Base-by-base conservation (phyloP, 2,329 filamentous ascomycete genomes). In the Thelonectria rubi region DNA sequence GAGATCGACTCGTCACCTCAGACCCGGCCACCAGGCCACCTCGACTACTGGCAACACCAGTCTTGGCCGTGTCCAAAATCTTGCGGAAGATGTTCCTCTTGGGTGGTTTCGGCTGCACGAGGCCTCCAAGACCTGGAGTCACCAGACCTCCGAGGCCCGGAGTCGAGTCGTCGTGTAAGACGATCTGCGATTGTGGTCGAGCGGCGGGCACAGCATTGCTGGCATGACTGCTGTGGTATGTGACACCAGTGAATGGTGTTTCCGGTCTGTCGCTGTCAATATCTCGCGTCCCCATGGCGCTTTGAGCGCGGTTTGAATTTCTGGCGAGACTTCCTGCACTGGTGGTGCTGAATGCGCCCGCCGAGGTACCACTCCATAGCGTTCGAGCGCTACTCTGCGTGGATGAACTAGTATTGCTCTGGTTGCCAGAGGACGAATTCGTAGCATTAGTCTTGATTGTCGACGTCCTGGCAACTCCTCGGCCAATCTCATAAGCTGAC, bases 41-140 rank as follows among this genome's bases (percentile, higher is more conserved):
- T 64, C 94, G 87, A 55, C 92, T 93, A 73, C 89, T 97, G 2
- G 94, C 94, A 34, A 96, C 94, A 32, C 93, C 93, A 0, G 94
- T 97, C 80, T 97, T 97, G 15, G 94, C 94, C 2, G 92, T 93
- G 67, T 97, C 94, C 30, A 97, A 87, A 69, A 98, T 94, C 73
- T 97, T 96, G 77, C 94, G 95, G 82, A 98, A 95, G 72, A 98
- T 97, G 50, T 93, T 94, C 64, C 90, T 89, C 76, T 93, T 95
- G 65, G 92, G 93, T 1, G 88, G 83, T 77, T 94, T 91, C 0
- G 93, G 93, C 62, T 84, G 81, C 7, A 88, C 82, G 9, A 98
- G 84, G 0, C 94, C 94, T 42, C 94, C 94, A 6, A 97, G 83
- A 1, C 90, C 86, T 40, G 88, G 85, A 18, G 24, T 24, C 7